Evolutionary conservation across 768 basidiomycete species (phyloP).

Genomic region (Lactifluus echinatus): DNA sequence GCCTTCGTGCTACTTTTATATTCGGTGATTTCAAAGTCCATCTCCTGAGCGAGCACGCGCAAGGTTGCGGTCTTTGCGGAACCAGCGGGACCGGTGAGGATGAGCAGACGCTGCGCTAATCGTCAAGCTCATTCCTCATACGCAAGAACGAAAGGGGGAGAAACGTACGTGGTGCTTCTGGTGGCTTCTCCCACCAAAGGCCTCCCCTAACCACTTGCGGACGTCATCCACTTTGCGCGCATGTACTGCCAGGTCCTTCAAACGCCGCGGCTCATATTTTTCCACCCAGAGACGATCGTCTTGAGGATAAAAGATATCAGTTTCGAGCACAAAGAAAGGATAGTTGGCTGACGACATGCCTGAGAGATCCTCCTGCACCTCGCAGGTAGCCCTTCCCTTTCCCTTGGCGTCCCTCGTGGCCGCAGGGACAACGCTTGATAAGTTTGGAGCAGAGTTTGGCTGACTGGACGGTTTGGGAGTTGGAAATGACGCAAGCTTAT

Average conservation of each 20-base stretch:
- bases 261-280: conserved; percentile 25
- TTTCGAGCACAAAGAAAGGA: not conserved
- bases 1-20: conserved; percentile 40
- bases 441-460: not conserved
- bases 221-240: conserved; percentile 72
- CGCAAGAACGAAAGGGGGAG: not conserved
- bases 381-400: conserved; percentile 21
- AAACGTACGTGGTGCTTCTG: conserved; percentile 64
- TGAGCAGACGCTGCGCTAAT: conserved; percentile 60
- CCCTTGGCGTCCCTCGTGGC: conserved; percentile 20
- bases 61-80: conserved; percentile 86
- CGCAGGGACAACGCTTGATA: not conserved
- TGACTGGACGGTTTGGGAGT: not conserved
- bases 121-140: not conserved
- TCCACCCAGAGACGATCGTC: conserved; percentile 29
- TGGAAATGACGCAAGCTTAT: conserved; percentile 7
- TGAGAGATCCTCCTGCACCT: not conserved
- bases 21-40: conserved; percentile 76
- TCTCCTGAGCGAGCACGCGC: conserved; percentile 60
- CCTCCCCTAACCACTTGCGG: conserved; percentile 63
- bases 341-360: not conserved
- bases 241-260: conserved; percentile 76
- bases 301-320: not conserved
- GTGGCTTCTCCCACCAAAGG: conserved; percentile 60
- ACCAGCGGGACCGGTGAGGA: conserved; percentile 83